These are phyloP conservation scores for Starmerella tilneyi DNA, from an alignment of 805 yeast genomes.

Conservation along the genomic window DNA sequence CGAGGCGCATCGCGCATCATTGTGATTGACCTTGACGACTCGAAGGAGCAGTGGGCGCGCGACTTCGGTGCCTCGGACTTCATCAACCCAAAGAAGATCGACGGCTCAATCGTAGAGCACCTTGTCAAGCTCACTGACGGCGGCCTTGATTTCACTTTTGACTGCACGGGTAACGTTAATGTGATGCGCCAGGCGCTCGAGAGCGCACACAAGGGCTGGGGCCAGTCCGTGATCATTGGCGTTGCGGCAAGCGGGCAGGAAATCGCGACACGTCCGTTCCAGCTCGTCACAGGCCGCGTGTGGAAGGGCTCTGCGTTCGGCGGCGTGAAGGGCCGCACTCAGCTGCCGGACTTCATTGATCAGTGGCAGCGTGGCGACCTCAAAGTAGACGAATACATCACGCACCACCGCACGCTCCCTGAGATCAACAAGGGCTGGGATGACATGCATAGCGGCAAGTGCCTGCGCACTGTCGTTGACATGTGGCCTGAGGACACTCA, in stretches of 20 bases:
- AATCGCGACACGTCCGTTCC: conserved; percentile 96
- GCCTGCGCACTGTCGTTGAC: conserved; percentile 73
- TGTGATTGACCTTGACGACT: conserved; percentile 77
- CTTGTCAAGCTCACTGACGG: conserved; percentile 83
- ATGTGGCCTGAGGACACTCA: conserved; percentile 21
- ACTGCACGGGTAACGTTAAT: conserved; percentile 91
- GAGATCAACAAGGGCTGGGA: conserved; percentile 84
- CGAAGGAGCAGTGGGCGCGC: conserved; percentile 73
- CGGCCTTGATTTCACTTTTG: conserved; percentile 92
- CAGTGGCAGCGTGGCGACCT: conserved; percentile 71
- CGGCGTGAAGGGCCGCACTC: conserved; percentile 95
- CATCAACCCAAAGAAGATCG: conserved; percentile 70
- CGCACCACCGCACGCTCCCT: conserved; percentile 71
- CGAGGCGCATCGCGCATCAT: conserved; percentile 70
- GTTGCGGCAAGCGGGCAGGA: conserved; percentile 99
- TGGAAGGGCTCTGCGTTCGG: conserved; percentile 99
- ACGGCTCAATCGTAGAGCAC: conserved; percentile 62
- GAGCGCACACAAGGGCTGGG: conserved; percentile 99
- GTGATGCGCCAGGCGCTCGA: conserved; percentile 97
- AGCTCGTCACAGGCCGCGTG: conserved; percentile 95
- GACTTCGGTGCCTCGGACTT: conserved; percentile 95
- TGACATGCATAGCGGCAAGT: conserved; percentile 88
- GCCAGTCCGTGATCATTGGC: conserved; percentile 88
- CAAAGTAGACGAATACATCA: conserved; percentile 90
- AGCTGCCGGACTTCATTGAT: conserved; percentile 81